phyloP scores from a whole-genome alignment of 345 rosid genomes.

The Eucalyptus regnans region DNA sequence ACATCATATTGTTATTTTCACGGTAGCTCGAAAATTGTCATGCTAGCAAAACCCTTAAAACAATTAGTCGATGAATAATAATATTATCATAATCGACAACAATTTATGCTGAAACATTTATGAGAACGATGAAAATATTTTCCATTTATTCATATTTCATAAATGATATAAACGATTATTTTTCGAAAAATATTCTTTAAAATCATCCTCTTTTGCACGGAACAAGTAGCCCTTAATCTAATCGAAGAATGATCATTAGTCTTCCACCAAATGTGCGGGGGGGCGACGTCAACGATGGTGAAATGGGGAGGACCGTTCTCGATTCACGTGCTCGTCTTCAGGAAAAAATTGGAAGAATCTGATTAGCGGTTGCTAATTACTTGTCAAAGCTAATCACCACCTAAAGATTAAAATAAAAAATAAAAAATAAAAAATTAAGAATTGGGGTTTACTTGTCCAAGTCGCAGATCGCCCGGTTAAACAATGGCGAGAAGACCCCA shows the following conservation, averaged over 20 bases:
- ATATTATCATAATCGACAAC: too few species aligned
- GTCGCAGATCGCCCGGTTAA: neutral
- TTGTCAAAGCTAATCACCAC: neutral
- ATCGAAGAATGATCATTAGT: too few species aligned
- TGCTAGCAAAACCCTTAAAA: rapidly evolving
- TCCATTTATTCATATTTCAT: too few species aligned
- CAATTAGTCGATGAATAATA: neutral
- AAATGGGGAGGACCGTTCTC: neutral
- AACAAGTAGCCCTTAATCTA: too few species aligned
- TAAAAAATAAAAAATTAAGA: rapidly evolving
- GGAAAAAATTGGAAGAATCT: neutral
- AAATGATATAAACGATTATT: too few species aligned
- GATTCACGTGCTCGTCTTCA: neutral
- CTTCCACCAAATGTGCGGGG: neutral
- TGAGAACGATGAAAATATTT: too few species aligned
- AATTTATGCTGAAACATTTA: rapidly evolving
- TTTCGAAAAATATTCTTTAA: neutral
- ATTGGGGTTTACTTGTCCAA: neutral
- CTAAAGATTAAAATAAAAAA: neutral
- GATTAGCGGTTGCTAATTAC: neutral
- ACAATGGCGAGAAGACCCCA: neutral
- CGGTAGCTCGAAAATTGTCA: rapidly evolving
- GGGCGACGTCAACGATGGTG: neutral
- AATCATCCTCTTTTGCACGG: too few species aligned
- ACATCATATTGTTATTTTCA: too few species aligned